phyloP scores from a whole-genome alignment of 495 filamentous ascomycete species.

The Talaromyces borbonicus region DNA sequence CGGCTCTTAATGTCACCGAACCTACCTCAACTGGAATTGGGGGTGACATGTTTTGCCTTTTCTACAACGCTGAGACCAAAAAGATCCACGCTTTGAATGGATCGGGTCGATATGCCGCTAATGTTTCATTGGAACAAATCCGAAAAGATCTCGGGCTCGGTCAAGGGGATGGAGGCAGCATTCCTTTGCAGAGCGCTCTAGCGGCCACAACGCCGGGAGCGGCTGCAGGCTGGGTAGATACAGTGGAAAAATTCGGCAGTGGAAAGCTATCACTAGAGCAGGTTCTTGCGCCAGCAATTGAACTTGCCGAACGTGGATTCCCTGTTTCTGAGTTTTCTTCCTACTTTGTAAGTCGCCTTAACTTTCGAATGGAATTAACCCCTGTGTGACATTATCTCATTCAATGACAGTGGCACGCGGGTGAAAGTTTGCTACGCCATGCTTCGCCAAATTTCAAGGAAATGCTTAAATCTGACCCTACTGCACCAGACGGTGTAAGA shows the following conservation, averaged over 20 bases:
- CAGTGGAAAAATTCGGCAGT: conserved; percentile 84
- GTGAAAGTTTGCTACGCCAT: conserved; percentile 48
- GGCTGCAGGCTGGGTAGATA: conserved; percentile 89
- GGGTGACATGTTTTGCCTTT: conserved; percentile 96
- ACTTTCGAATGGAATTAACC: too few species aligned
- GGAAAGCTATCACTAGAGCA: conserved; percentile 70
- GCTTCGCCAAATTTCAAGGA: conserved; percentile 79
- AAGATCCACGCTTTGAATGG: conserved; percentile 83
- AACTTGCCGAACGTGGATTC: conserved; percentile 80
- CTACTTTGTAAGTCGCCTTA: conserved; percentile 49
- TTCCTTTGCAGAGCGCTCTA: conserved; percentile 70
- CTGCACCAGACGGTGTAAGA: conserved; percentile 53
- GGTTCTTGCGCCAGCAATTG: conserved; percentile 74
- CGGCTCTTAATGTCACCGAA: conserved; percentile 87
- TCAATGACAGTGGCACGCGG: conserved; percentile 64
- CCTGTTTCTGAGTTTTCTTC: conserved; percentile 76
- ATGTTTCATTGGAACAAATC: conserved; percentile 57
- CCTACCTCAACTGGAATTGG: conserved; percentile 93
- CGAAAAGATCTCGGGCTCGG: conserved; percentile 58
- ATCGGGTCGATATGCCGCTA: conserved; percentile 69
- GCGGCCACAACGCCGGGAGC: conserved; percentile 83
- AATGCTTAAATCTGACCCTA: conserved; percentile 66
- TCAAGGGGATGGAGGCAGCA: conserved; percentile 48
- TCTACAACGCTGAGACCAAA: conserved; percentile 73
- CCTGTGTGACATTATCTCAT: too few species aligned